Base-by-base conservation (phyloP, 2,329 filamentous ascomycete genomes). In the Aspergillus felis region DNA sequence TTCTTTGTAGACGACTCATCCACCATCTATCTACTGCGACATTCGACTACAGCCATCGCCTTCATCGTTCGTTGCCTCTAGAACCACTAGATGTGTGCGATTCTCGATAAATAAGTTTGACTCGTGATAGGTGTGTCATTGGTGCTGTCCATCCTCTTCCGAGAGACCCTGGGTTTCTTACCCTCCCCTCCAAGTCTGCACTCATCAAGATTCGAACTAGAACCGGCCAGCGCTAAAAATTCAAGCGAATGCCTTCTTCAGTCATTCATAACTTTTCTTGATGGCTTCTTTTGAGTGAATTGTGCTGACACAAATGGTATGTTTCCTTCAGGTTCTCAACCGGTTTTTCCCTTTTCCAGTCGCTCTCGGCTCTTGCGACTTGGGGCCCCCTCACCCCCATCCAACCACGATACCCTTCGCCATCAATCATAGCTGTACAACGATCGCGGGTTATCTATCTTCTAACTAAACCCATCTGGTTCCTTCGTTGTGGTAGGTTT, bases 321-420 rank as follows among this genome's bases (percentile, higher is more conserved):
- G 62, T 65, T 57, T 61, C 57, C 48, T 56, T 59, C 64, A 71
- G 70, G 57, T 69, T 64, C 59, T 61, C 58, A 58, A 58, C 61
- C 53, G 53, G 56, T 55, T 60, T 65, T 66, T 66, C 65, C 61
- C 65, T 62, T 67, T 62, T 61, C 61, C 59, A 67, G 63, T 69
- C 67, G 66, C 68, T 74, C 60, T 70, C 69, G 68, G 66, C 64
- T 69, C 57, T 71, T 71, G 68, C 70, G 71, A 74, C 71, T 68
- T 57, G 64, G 63, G 65, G 64, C 63, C 63, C 55, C 51, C 56
- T 59, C 58, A 51, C 59, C 65, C 10, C 67, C 71, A 71, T 69
- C 67, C 64, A 66, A 63, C 50, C 57, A 24, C 44, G 25, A 57
- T 61, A 61, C 64, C 47, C 63, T 60, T 57, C 58, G 58, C 63